Base-by-base conservation (phyloP, 2,329 filamentous ascomycete species). In the Cercospora sp. region DNA sequence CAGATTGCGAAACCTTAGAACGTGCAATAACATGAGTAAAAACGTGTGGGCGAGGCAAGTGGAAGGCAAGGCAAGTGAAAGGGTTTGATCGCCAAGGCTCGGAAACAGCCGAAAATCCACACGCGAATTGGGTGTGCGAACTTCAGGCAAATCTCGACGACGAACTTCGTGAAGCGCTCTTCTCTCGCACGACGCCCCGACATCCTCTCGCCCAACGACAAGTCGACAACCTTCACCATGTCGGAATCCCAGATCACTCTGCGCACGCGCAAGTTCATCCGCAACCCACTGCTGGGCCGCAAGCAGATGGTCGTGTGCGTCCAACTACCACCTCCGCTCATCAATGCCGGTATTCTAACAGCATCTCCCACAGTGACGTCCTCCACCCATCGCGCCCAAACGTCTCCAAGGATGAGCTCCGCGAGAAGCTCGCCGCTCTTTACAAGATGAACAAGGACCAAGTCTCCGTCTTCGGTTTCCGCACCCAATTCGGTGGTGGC, bases 191-290 rank as follows among this genome's bases (percentile, higher is more conserved):
- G 30, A 42, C 60, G 40, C 42, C 60, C 60, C 60, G 60, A 63
- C 60, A 63, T 48, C 60, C 60, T 63, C 60, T 64, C 62, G 51
- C 62, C 62, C 62, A 64, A 58, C 51, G 51, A 64, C 61, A 36
- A 53, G 48, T 57, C 51, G 18, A 58, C 51, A 42, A 30, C 53
- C 20, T 7, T 30, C 87, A 96, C 85, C 84, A 97, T 97, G 94
- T 91, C 94, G 86, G 91, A 94, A 86, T 81, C 81, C 74, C 83
- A 84, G 79, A 83, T 85, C 75, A 85, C 83, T 74, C 78, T 85
- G 81, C 83, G 95, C 88, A 99, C 95, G 86, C 94, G 95, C 92
- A 98, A 98, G 89, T 99, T 99, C 92, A 96, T 98, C 87, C 93
- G 94, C 88, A 99, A 99, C 90, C 92, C 95, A 84, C 93, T 99